A percentile compares a stretch with the other conserved stretches of the same genome.
These are phyloP conservation scores for Auriscalpium orientale DNA, from an alignment of 768 basidiomycete genomes.

Conservation along the genomic window DNA sequence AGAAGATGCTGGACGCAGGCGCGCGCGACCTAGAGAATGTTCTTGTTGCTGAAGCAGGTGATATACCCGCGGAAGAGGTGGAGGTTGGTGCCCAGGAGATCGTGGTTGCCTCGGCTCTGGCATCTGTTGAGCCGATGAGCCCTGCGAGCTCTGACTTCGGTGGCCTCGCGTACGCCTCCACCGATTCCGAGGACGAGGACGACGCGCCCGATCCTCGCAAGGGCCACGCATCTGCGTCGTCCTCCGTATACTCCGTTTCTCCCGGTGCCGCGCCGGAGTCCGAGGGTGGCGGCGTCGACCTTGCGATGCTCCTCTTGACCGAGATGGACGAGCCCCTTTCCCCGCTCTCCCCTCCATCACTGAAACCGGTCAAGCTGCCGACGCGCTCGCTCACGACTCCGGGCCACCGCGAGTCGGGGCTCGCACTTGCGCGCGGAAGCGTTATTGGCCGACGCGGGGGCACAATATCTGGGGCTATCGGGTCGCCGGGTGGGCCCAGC, in stretches of 20 bases:
- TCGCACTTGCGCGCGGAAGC: conserved; percentile 17
- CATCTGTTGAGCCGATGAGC: not conserved
- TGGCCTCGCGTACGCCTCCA: conserved; percentile 32
- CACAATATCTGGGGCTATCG: conserved; percentile 24
- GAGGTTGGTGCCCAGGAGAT: not conserved
- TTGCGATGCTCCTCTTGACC: conserved; percentile 39
- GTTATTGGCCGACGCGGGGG: conserved; percentile 15
- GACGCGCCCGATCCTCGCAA: conserved; percentile 16
- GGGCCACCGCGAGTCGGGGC: conserved; percentile 25
- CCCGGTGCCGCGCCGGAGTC: conserved; percentile 16
- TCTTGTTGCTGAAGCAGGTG: not conserved
- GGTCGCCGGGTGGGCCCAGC: conserved; percentile 13
- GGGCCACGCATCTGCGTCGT: conserved; percentile 24
- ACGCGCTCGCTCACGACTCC: conserved; percentile 47
- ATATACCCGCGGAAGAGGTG: not conserved
- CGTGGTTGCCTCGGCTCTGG: too few species aligned
- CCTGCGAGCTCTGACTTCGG: conserved; percentile 21
- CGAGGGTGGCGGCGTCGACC: conserved; percentile 32
- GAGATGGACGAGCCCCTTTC: conserved; percentile 29
- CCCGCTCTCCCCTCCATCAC: conserved; percentile 29
- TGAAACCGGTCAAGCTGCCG: conserved; percentile 41
- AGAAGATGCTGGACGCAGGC: conserved; percentile 13
- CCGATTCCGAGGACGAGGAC: conserved; percentile 16
- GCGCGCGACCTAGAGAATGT: conserved; percentile 1
- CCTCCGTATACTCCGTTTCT: conserved; percentile 18